Evolutionary conservation across 148 eudicot species (phyloP), one percentile per base, ranked within the genome.

Genomic region (Rhododendron williamsianum): DNA sequence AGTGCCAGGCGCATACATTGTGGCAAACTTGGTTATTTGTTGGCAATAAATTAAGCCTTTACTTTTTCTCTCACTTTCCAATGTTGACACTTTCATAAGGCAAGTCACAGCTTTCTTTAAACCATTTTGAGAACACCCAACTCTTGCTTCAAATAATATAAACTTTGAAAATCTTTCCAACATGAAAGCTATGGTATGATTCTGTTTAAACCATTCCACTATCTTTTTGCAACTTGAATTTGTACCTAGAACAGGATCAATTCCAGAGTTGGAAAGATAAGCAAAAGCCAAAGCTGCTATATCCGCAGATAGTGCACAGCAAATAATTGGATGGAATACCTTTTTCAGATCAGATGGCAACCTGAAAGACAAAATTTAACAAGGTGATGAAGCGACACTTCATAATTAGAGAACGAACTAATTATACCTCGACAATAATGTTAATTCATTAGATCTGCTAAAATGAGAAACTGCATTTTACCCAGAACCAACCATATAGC

Each of bases 401-500:
- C 33, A 8, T 43, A 11, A 48, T 27, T 38, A 36, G 60, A 81
- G 82, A 69, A 30, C 21, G 18, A 16, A 80, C 51, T 36, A 73
- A 45, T 36, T 41, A 41, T 41, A 41, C 45, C 51, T 49, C 4
- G 60, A 48, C 6, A 2, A 25, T 8, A 78, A 78, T 79, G 41
- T 54, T 52, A 7, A 46, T 46, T 54, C 19, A 58, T 12, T 1
- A 48, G 33, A 78, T 41, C 21, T 51, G 36, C 6, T 76, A 27
- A 74, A 56, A 45, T 71, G 82, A 86, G 85, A 85, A 63, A 49
- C 43, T 58, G 38, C 80, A 81, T 46, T 89, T 89, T 91, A 97
- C 99, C 98, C 89, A 78, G 98, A 87, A 90, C 99, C 99, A 91
- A 97, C 87, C 77, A 97, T 92, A 88, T 95, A 97, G 82, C 99